Conservation (phyloP, 1,284 basidiomycete species). For the Apiotrichum veenhuisii region DNA sequence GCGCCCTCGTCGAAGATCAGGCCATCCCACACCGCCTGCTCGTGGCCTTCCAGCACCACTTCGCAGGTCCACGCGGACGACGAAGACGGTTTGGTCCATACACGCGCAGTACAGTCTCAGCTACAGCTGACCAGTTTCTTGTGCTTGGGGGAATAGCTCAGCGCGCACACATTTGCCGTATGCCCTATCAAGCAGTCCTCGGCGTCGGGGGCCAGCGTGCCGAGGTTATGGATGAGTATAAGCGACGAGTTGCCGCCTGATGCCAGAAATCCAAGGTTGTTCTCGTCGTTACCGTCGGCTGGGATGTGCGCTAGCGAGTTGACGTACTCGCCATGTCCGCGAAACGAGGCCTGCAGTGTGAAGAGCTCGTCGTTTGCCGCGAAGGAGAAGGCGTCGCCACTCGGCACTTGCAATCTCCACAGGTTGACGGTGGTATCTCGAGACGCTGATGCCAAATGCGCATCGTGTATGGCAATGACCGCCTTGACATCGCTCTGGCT, state of each 20-base stretch:
- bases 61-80: slow-evolving; percentile 22
- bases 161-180: slow-evolving; percentile 32
- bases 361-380: slow-evolving; percentile 7
- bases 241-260: slow-evolving; percentile 35
- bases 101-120: slow-evolving; percentile 38
- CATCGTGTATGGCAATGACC: slow-evolving; percentile 24
- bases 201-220: slow-evolving; percentile 20
- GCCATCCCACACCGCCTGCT: slow-evolving; percentile 39
- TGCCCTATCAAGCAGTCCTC: slow-evolving; percentile 29
- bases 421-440: slow-evolving; percentile 32
- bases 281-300: neutral
- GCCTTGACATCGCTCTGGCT: slow-evolving; percentile 34
- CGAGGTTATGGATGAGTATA: slow-evolving; percentile 35
- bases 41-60: slow-evolving; percentile 28
- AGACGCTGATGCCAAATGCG: slow-evolving; percentile 28
- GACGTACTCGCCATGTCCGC: slow-evolving; percentile 38
- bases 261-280: slow-evolving; percentile 20
- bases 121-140: slow-evolving; percentile 33
- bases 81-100: slow-evolving; percentile 22
- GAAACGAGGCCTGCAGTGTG: slow-evolving; percentile 21
- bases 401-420: slow-evolving; percentile 18
- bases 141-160: slow-evolving; percentile 21
- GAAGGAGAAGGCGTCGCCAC: neutral
- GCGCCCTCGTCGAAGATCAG: slow-evolving; percentile 24
- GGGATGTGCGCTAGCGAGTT: slow-evolving; percentile 34